Evolutionary conservation across 352 stramenopile genomes (phyloP), one percentile per base, ranked within the genome.

Genomic region (Globisporangium okanoganense): DNA sequence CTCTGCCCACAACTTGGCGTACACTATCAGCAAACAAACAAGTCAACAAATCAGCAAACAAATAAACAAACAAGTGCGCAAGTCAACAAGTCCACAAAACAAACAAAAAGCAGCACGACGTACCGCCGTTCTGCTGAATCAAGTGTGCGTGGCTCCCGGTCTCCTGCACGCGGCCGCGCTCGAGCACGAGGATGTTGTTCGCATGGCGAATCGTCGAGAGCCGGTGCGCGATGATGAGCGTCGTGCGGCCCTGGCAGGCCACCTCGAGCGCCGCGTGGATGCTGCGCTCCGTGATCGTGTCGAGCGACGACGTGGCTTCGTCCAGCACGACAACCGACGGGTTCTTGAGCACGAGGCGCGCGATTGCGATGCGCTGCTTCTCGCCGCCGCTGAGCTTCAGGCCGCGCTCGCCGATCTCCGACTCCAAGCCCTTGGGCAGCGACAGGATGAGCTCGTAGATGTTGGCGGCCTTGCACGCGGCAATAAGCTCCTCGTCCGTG

Each of bases 381-480:
- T 94, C 81, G 0, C 85, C 85, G 31, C 85, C 85, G 22, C 79
- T 90, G 22, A 94, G 65, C 65, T 94, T 91, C 36, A 92, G 70
- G 2, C 85, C 85, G 56, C 82, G 77, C 66, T 92, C 83, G 27
- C 85, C 85, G 47, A 94, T 86, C 61, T 88, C 68, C 8, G 96
- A 97, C 27, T 99, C 87, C 68, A 95, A 98, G 35, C 90, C 73
- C 24, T 96, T 74, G 2, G 89, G 87, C 36, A 99, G 71, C 29
- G 79, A 87, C 65, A 93, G 82, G 71, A 99, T 97, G 56, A 99
- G 97, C 16, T 94, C 70, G 58, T 97, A 85, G 45, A 98, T 90
- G 61, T 98, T 96, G 9, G 96, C 96, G 33, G 86, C 78, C 62
- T 95, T 87, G 2, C 92, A 92, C 2, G 95, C 96, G 27, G 85